Percentiles rank a stretch among this genome's conserved stretches.
Conservation (phyloP, 257 asterid genomes). For the Nicotiana benthamiana region DNA sequence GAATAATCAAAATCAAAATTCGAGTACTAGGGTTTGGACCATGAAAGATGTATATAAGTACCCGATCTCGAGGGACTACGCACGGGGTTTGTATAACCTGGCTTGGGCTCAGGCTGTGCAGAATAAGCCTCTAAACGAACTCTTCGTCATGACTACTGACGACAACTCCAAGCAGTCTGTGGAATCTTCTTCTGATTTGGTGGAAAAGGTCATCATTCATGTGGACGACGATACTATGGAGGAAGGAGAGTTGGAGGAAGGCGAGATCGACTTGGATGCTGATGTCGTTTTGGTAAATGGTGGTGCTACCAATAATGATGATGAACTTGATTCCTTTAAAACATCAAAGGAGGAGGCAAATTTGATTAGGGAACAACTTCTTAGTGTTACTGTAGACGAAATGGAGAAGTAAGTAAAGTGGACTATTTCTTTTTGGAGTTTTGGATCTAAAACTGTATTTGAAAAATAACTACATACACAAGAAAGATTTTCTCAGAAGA, state of each 20-base stretch:
- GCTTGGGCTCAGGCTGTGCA: slow-evolving; percentile 99
- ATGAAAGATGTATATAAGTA: slow-evolving; percentile 70
- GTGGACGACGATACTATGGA: slow-evolving; percentile 67
- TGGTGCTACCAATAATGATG: slow-evolving; percentile 3
- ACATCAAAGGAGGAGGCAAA: slow-evolving; percentile 26
- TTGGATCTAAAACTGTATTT: not conserved
- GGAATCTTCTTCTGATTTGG: slow-evolving; percentile 9
- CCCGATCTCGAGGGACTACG: slow-evolving; percentile 46
- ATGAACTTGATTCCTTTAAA: slow-evolving; percentile 8
- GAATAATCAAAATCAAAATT: slow-evolving; percentile 14
- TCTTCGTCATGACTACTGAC: slow-evolving; percentile 43
- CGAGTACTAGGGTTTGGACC: slow-evolving; percentile 67
- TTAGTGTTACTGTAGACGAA: slow-evolving; percentile 38
- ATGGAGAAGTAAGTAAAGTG: slow-evolving; percentile 51
- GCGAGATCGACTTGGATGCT: slow-evolving; percentile 97
- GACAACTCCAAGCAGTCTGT: not conserved
- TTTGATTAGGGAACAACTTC: slow-evolving; percentile 42
- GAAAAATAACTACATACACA: not conserved
- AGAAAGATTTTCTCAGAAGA: too few relatives aligned
- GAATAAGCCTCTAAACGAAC: slow-evolving; percentile 76
- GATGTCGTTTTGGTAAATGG: slow-evolving; percentile 23
- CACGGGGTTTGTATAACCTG: slow-evolving; percentile 64
- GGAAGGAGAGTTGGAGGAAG: slow-evolving; percentile 96
- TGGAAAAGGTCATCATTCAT: slow-evolving; percentile 39
- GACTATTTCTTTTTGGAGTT: not conserved